Conservation (phyloP, 2,329 filamentous ascomycete genomes). For the Drechslerella dactyloides region DNA sequence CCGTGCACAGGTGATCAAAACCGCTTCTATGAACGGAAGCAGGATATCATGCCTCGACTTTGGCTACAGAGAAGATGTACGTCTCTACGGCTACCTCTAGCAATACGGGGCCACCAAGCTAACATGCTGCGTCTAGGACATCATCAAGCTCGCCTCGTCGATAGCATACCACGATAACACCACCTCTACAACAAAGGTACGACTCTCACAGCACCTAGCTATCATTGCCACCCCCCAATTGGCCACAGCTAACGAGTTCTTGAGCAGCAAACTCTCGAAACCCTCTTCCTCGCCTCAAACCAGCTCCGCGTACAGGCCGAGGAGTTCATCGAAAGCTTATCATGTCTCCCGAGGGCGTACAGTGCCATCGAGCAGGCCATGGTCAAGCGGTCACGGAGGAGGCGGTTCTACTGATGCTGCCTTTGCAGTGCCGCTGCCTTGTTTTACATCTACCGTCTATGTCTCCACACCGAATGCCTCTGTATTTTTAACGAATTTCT, state of each 20-base stretch:
- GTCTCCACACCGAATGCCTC: background rate
- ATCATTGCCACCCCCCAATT: background rate
- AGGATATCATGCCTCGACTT: constrained; percentile 51
- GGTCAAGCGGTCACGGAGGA: constrained; percentile 33
- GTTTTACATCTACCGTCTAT: background rate
- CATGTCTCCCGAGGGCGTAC: constrained; percentile 45
- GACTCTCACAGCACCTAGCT: background rate
- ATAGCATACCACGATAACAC: constrained; percentile 48
- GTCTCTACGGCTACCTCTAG: constrained; percentile 8
- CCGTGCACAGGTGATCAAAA: constrained; percentile 18
- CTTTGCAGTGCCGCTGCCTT: background rate
- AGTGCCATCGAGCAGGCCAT: constrained; percentile 50
- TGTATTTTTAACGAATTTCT: constrained; percentile 17
- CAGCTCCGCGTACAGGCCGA: constrained; percentile 49
- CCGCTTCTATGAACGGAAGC: constrained; percentile 51
- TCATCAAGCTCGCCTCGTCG: constrained; percentile 49
- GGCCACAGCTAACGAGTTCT: constrained; percentile 14
- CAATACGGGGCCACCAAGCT: constrained; percentile 3
- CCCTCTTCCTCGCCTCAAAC: constrained; percentile 48
- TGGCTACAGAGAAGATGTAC: constrained; percentile 49
- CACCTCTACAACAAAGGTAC: constrained; percentile 48
- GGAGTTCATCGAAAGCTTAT: constrained; percentile 49
- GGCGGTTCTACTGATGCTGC: constrained; percentile 29
- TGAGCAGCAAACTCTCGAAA: constrained; percentile 45
- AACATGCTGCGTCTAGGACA: constrained; percentile 33